phyloP scores from a whole-genome alignment of 1,284 basidiomycete genomes.

The Xerocomus alliaceus region DNA sequence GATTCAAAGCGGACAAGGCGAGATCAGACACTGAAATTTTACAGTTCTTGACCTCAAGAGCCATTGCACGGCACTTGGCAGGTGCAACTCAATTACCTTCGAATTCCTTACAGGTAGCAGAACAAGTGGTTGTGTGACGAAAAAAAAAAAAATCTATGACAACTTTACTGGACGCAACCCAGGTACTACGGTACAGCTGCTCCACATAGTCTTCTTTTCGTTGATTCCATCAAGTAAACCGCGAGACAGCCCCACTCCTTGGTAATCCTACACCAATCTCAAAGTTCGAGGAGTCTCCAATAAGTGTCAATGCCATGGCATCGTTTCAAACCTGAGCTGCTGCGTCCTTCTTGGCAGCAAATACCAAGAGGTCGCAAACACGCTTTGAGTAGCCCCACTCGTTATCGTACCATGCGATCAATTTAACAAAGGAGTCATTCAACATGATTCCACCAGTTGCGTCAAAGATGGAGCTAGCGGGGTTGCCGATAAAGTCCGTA shows the following conservation, averaged over 20 bases:
- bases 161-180: background rate
- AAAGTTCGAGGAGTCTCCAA: background rate
- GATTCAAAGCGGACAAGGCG: no score
- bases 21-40: no score
- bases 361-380: constrained; percentile 90
- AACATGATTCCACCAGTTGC: constrained; percentile 93
- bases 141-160: constrained; percentile 21
- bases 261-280: constrained; percentile 25
- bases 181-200: constrained; percentile 20
- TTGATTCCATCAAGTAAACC: background rate
- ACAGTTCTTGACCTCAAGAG: no score
- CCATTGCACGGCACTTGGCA: no score
- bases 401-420: constrained; percentile 96
- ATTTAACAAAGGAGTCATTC: constrained; percentile 94
- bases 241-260: background rate
- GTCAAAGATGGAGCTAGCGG: constrained; percentile 88
- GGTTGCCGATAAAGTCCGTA: constrained; percentile 88
- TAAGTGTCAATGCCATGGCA: no score
- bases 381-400: constrained; percentile 97
- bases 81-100: no score
- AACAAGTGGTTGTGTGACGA: background rate
- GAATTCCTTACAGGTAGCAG: background rate
- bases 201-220: constrained; percentile 3
- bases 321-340: constrained; percentile 31
- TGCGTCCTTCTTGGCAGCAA: constrained; percentile 78